These are phyloP conservation scores for Starmerella stigmatis DNA, from an alignment of 805 yeast genomes.

Conservation along the genomic window DNA sequence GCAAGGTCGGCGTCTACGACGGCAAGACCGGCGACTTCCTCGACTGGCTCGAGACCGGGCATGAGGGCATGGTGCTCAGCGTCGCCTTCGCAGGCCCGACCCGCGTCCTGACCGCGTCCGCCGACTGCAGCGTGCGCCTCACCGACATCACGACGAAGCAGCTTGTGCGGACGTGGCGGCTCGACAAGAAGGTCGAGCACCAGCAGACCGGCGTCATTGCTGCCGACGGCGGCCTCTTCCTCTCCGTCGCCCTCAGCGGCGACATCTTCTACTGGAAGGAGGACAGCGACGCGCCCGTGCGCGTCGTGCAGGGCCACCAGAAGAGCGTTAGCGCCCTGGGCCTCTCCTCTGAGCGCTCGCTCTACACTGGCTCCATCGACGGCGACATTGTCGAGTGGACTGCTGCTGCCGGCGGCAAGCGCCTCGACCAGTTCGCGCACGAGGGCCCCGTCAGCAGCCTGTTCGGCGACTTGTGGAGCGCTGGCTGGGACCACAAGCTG, in stretches of 20 bases:
- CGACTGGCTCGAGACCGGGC: constrained; percentile 39
- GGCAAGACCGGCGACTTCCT: constrained; percentile 76
- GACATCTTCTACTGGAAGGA: constrained; percentile 51
- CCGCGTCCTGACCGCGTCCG: constrained; percentile 67
- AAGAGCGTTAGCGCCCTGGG: constrained; percentile 58
- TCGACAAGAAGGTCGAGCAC: constrained; percentile 41
- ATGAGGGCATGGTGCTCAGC: constrained; percentile 73
- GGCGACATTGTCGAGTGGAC: constrained; percentile 62
- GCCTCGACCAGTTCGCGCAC: constrained; percentile 39
- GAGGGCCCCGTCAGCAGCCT: constrained; percentile 55
- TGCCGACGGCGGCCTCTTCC: constrained; percentile 44
- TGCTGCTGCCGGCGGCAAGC: constrained; percentile 31
- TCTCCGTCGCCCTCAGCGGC: constrained; percentile 65
- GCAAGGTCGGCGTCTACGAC: constrained; percentile 65
- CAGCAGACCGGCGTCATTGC: constrained; percentile 76
- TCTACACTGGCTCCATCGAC: constrained; percentile 69
- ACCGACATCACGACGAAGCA: constrained; percentile 46
- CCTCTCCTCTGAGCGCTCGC: constrained; percentile 11
- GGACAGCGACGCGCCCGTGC: constrained; percentile 29
- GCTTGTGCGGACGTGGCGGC: constrained; percentile 41
- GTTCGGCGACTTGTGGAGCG: constrained; percentile 34
- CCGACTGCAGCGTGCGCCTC: constrained; percentile 63
- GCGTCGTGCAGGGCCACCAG: constrained; percentile 65
- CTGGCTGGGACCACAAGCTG: constrained; percentile 84
- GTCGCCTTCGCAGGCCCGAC: constrained; percentile 53